Conservation (phyloP, 805 yeast genomes). For the Candida alai region DNA sequence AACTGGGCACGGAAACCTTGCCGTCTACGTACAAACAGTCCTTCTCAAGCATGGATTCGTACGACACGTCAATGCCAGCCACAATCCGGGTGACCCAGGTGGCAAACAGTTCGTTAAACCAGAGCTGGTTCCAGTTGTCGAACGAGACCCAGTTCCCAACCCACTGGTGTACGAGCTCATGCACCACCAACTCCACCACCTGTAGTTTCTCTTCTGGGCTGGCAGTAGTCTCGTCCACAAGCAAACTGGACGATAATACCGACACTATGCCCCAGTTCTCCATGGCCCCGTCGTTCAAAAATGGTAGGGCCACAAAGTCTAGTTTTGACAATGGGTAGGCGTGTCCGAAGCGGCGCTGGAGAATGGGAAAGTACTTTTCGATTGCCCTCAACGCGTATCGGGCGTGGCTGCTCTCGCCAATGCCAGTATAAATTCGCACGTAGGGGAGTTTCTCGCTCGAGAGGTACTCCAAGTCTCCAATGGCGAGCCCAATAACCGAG, state of each 20-base stretch:
- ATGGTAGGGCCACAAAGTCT: slow-evolving; percentile 68
- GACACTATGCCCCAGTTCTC: slow-evolving; percentile 75
- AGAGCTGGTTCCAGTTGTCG: slow-evolving; percentile 62
- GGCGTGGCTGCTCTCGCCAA: slow-evolving; percentile 47
- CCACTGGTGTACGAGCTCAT: slow-evolving; percentile 80
- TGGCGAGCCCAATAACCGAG: slow-evolving; percentile 62
- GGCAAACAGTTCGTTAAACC: slow-evolving; percentile 80
- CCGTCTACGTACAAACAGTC: slow-evolving; percentile 25
- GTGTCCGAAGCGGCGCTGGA: slow-evolving; percentile 42
- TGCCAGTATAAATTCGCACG: slow-evolving; percentile 48
- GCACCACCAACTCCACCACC: slow-evolving; percentile 57
- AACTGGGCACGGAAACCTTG: slow-evolving; percentile 26
- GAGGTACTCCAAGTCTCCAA: slow-evolving; percentile 60
- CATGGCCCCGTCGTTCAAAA: slow-evolving; percentile 73
- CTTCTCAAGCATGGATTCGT: slow-evolving; percentile 31
- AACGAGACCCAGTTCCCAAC: slow-evolving; percentile 66
- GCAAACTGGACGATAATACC: slow-evolving; percentile 48
- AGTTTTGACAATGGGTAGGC: slow-evolving; percentile 59
- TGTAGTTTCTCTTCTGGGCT: slow-evolving; percentile 24
- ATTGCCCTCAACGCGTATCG: slow-evolving; percentile 49
- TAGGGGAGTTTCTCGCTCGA: slow-evolving; percentile 3
- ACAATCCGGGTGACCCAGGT: slow-evolving; percentile 51
- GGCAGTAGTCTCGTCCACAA: slow-evolving; percentile 18
- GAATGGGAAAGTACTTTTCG: slow-evolving; percentile 42
- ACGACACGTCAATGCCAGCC: slow-evolving; percentile 15